Evolutionary conservation across 2,329 filamentous ascomycete genomes (phyloP), one percentile per base, ranked within the genome.

Genomic region (Pseudocercospora musae): DNA sequence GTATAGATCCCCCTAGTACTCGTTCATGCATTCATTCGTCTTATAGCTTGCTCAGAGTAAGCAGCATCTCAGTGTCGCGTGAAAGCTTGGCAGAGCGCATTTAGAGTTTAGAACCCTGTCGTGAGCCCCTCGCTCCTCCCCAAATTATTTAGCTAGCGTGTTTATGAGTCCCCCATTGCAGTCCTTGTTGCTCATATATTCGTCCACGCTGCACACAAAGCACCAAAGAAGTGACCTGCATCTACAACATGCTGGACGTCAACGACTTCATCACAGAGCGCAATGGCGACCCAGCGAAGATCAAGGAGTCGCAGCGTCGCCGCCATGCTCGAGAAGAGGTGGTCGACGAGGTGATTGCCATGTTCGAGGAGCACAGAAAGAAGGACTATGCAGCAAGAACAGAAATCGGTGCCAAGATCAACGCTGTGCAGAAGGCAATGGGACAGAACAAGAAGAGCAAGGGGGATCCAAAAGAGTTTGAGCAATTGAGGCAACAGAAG

Each of bases 381-480:
- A 91, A 70, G 8, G 68, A 75, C 33, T 72, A 74, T 65, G 67
- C 66, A 74, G 86, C 85, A 59, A 90, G 88, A 7, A 91, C 88
- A 20, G 91, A 96, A 76, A 85, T 95, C 70, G 89, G 89, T 69
- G 87, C 87, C 71, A 87, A 90, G 80, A 93, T 96, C 78, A 98
- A 98, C 79, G 87, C 85, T 20, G 85, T 92, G 29, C 91, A 96
- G 77, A 96, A 96, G 79, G 87, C 92, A 76, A 96, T 98, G 74
- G 92, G 90, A 18, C 81, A 85, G 72, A 96, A 94, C 83, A 96
- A 96, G 82, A 96, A 96, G 88, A 87, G 88, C 70, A 96, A 97
- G 82, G 92, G 96, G 80, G 87, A 94, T 75, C 92, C 92, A 44
- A 86, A 86, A 68, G 91, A 94, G 46, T 83, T 97, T 57, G 86